These are phyloP conservation scores for Mucor ambiguus DNA, from an alignment of 371 early-diverging fungal species.

Conservation along the genomic window DNA sequence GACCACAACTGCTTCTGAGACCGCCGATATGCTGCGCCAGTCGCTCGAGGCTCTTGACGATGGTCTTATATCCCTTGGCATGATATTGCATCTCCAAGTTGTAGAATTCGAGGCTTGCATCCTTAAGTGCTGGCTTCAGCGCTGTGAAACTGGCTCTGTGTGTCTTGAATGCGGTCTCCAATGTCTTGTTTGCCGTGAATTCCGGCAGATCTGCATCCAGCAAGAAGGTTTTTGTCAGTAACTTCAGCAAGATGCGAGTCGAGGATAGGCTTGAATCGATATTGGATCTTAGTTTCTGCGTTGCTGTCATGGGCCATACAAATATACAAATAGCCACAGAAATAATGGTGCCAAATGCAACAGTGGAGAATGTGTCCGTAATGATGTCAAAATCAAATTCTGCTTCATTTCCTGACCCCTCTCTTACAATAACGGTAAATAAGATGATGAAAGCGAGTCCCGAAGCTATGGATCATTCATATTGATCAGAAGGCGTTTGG, in stretches of 20 bases:
- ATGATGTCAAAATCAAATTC: conserved; percentile 47
- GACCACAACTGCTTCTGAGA: conserved; percentile 62
- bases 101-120: conserved; percentile 65
- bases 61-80: conserved; percentile 37
- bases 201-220: conserved; percentile 61
- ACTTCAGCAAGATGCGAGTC: conserved; percentile 52
- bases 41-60: conserved; percentile 56
- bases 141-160: conserved; percentile 68
- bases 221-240: conserved; percentile 68
- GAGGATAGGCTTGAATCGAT: conserved; percentile 27
- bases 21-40: conserved; percentile 69
- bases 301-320: conserved; percentile 64
- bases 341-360: conserved; percentile 55
- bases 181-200: conserved; percentile 46
- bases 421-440: conserved; percentile 47
- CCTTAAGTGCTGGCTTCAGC: conserved; percentile 56
- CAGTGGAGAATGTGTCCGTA: conserved; percentile 49
- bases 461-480: conserved; percentile 38
- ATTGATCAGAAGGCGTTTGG: neutral
- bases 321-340: conserved; percentile 50
- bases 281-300: conserved; percentile 50
- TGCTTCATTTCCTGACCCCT: conserved; percentile 41
- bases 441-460: conserved; percentile 61
- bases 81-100: conserved; percentile 53
- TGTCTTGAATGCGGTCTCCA: conserved; percentile 54